phyloP scores from a whole-genome alignment of 2,329 filamentous ascomycete species.

The Periconia digitata region DNA sequence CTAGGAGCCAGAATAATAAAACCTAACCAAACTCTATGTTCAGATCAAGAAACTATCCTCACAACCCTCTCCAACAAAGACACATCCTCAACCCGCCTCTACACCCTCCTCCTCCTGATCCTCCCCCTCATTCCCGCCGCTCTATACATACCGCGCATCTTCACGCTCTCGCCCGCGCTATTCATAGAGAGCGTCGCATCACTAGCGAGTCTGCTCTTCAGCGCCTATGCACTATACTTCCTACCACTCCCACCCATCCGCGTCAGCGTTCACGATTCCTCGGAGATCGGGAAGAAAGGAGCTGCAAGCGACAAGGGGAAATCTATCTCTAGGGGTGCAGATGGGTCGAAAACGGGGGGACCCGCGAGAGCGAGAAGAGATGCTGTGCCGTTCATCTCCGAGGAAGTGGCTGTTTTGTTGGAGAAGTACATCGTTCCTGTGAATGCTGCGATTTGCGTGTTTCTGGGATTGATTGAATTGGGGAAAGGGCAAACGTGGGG shows the following conservation, averaged over 20 bases:
- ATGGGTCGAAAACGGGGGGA: conserved; percentile 2
- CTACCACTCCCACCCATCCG: conserved; percentile 58
- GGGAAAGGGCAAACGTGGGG: conserved; percentile 24
- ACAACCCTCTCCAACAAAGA: conserved; percentile 40
- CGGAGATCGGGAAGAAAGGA: conserved; percentile 1
- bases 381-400: conserved; percentile 25
- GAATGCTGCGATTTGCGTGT: conserved; percentile 59
- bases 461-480: conserved; percentile 49
- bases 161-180: conserved; percentile 33
- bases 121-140: conserved; percentile 61
- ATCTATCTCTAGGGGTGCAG: conserved; percentile 4
- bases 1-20: conserved; percentile 4
- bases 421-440: conserved; percentile 61
- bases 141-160: conserved; percentile 57
- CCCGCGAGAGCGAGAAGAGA: conserved; percentile 7
- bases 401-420: conserved; percentile 50
- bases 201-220: conserved; percentile 64
- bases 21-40: neutral
- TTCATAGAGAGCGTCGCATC: conserved; percentile 57
- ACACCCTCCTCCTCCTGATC: conserved; percentile 57
- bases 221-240: conserved; percentile 61
- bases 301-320: conserved; percentile 14
- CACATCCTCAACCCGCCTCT: conserved; percentile 47
- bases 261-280: conserved; percentile 16
- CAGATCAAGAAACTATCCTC: conserved; percentile 34